Conservation (phyloP, 768 basidiomycete genomes). For the Suillus cothurnatus region DNA sequence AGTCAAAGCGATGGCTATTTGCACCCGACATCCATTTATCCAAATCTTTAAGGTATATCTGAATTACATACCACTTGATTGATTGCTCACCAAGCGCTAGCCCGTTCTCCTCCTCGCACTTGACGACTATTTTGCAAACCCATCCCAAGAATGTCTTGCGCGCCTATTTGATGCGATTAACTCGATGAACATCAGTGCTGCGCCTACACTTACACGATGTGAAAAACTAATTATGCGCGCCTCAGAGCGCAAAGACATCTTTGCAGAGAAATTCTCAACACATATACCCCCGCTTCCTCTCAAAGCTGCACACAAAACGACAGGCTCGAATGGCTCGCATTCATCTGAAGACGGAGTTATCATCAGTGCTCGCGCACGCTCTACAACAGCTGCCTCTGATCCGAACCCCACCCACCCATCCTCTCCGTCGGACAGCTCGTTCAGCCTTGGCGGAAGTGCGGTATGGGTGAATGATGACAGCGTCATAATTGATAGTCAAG, state of each 20-base stretch:
- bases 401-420: slow-evolving; percentile 38
- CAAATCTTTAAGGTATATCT: slow-evolving; percentile 87
- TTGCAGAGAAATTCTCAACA: slow-evolving; percentile 75
- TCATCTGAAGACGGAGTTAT: slow-evolving; percentile 71
- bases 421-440: slow-evolving; percentile 73
- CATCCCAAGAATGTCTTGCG: slow-evolving; percentile 87
- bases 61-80: slow-evolving; percentile 11
- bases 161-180: slow-evolving; percentile 93
- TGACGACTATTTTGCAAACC: slow-evolving; percentile 90
- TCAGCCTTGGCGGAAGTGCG: slow-evolving; percentile 76
- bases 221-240: slow-evolving; percentile 91
- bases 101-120: slow-evolving; percentile 92
- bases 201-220: slow-evolving; percentile 73
- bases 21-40: slow-evolving; percentile 90
- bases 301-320: slow-evolving; percentile 46
- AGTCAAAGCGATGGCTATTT: slow-evolving; percentile 94
- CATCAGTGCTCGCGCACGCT: slow-evolving; percentile 42
- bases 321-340: slow-evolving; percentile 61
- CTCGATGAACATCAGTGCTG: slow-evolving; percentile 80
- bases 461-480: slow-evolving; percentile 86
- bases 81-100: slow-evolving; percentile 41
- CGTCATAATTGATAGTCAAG: slow-evolving; percentile 46
- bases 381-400: slow-evolving; percentile 37
- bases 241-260: slow-evolving; percentile 90
- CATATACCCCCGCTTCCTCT: slow-evolving; percentile 15